phyloP scores from a whole-genome alignment of 2,329 filamentous ascomycete genomes.

The Apiospora aurea region DNA sequence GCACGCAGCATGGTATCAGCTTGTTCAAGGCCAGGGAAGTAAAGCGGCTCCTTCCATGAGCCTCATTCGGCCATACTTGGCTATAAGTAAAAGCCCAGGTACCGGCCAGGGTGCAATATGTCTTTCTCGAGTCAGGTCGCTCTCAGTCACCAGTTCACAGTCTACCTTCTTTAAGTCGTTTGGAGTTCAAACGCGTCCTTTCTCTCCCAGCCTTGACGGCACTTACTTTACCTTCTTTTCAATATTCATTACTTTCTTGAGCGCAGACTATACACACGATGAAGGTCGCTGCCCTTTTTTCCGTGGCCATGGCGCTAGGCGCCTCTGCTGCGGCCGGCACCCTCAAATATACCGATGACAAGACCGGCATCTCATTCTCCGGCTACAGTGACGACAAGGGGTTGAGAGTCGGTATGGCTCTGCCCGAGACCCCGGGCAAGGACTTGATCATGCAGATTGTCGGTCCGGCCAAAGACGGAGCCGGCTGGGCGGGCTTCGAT shows the following conservation, averaged over 20 bases:
- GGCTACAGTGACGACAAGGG: slow-evolving; percentile 44
- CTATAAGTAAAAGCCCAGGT: slow-evolving; percentile 5
- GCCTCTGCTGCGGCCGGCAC: slow-evolving; percentile 29
- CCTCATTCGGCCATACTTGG: neutral
- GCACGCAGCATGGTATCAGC: neutral
- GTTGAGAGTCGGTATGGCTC: slow-evolving; percentile 57
- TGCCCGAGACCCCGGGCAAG: slow-evolving; percentile 54
- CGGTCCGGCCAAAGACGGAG: slow-evolving; percentile 47
- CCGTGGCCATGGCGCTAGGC: slow-evolving; percentile 33
- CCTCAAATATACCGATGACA: slow-evolving; percentile 47
- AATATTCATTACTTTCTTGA: slow-evolving; percentile 23
- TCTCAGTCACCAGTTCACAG: slow-evolving; percentile 19
- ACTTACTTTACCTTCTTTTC: slow-evolving; percentile 1
- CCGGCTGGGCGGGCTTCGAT: slow-evolving; percentile 57
- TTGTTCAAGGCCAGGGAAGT: neutral
- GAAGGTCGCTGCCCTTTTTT: slow-evolving; percentile 33
- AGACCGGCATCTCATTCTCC: slow-evolving; percentile 55
- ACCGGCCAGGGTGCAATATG: neutral
- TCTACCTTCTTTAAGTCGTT: slow-evolving; percentile 27
- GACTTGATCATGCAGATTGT: slow-evolving; percentile 65
- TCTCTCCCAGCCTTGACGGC: slow-evolving; percentile 29
- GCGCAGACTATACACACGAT: slow-evolving; percentile 29
- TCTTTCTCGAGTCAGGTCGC: neutral
- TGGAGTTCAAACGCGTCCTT: slow-evolving; percentile 28
- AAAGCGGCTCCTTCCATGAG: neutral